Base-by-base conservation (phyloP, 148 eudicot genomes). In the Polygonum aviculare region DNA sequence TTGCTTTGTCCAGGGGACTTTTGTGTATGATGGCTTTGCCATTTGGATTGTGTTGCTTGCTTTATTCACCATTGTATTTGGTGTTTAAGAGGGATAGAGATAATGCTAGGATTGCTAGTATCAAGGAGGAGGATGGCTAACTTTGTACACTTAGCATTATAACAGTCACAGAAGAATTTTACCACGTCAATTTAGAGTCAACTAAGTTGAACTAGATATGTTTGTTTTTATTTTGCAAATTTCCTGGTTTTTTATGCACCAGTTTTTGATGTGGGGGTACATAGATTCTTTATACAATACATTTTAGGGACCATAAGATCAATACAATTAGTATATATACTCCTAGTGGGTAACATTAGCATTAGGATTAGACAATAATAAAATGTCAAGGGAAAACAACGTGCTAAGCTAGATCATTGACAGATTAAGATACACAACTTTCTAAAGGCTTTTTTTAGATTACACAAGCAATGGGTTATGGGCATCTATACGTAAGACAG, bases 1-100 rank as follows among this genome's bases (percentile, higher is more conserved):
- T 80, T 21, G 97, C 98, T 4, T 82, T 94, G 83, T 94, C 98
- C 10, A 88, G 84, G 63, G 98, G 92, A n/a, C 96, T 92, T 50
- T 77, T 94, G 31, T 76, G 97, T 2, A 90, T 94, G 98, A 94
- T 94, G 98, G 91, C 86, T 1, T 85, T 92, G 40, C 98, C 98
- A 7, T 94, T 92, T 67, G 97, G 96, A 6, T 75, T 94, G 84
- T 94, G 98, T 79, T 81, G 89, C 84, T 82, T 94, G 90, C 89
- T 90, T 77, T 92, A 92, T 82, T 81, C 90, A 7, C 97, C 96
- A 2, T 83, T 92, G 85, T 92, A 94, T 81, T 80, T 85, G 79
- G 78, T 84, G 15, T 94, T 92, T 76, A 87, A 85, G 78, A 77
- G 79, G 15, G 97, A 92, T 69, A 82, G 96, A 1, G 92, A 92